phyloP scores from a whole-genome alignment of 106 monocot genomes.

The Triglochin maritima region DNA sequence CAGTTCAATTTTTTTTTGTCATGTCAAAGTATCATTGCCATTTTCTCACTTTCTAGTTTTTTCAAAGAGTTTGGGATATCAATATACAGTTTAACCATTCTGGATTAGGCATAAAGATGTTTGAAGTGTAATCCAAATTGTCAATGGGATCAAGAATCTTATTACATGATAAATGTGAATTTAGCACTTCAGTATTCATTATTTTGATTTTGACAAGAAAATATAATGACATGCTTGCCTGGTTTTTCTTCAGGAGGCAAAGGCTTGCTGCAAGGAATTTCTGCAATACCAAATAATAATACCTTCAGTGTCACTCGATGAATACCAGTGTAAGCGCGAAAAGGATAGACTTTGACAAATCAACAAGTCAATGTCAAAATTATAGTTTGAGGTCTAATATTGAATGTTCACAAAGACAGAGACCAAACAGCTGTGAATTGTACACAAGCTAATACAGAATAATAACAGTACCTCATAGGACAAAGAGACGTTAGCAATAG shows the following conservation, averaged over 20 bases:
- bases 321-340: background rate
- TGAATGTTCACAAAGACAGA: background rate
- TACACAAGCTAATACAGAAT: background rate
- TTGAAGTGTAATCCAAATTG: too few species aligned
- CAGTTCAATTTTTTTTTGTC: too few species aligned
- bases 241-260: slow-evolving; percentile 20
- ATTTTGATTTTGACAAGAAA: slow-evolving; percentile 1
- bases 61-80: too few species aligned
- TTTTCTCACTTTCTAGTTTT: too few species aligned
- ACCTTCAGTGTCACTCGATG: background rate
- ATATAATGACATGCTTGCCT: slow-evolving; percentile 13
- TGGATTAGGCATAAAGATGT: too few species aligned
- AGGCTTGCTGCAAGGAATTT: slow-evolving; percentile 38
- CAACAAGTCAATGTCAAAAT: background rate
- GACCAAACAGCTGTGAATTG: background rate
- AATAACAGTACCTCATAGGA: background rate
- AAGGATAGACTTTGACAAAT: background rate
- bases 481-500: too few species aligned
- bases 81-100: too few species aligned
- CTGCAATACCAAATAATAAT: slow-evolving; percentile 22
- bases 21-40: too few species aligned
- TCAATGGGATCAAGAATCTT: too few species aligned
- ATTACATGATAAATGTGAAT: too few species aligned
- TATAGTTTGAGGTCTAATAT: background rate
- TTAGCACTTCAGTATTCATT: background rate